Evolutionary conservation across 1,139 yeast genomes (phyloP).

Genomic region (Wickerhamiella infanticola): DNA sequence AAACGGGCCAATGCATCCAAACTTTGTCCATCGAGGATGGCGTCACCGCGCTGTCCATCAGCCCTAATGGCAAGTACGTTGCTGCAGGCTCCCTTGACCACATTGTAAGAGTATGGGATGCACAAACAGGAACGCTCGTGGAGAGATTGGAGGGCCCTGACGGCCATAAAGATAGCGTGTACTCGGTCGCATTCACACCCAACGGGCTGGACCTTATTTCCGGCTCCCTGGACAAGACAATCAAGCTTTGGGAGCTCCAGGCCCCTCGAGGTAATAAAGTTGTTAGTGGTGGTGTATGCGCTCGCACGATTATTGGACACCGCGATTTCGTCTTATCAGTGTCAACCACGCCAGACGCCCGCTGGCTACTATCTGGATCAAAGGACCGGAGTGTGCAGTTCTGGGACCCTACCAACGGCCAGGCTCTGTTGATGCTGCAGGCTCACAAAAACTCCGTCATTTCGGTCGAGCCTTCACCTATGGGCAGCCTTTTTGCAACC

Average conservation of each 20-base stretch:
- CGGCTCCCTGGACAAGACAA: conserved; percentile 91
- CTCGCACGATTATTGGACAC: conserved; percentile 89
- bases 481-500: conserved; percentile 80
- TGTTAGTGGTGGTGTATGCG: conserved; percentile 41
- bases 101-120: conserved; percentile 95
- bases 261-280: conserved; percentile 27
- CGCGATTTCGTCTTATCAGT: conserved; percentile 91
- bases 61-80: conserved; percentile 85
- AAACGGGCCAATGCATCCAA: conserved; percentile 77
- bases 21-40: conserved; percentile 92
- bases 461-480: conserved; percentile 77
- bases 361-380: conserved; percentile 84
- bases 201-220: conserved; percentile 87
- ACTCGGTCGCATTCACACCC: conserved; percentile 86
- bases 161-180: conserved; percentile 94
- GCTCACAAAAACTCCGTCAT: conserved; percentile 96
- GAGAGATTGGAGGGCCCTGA: conserved; percentile 90
- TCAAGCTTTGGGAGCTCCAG: conserved; percentile 84
- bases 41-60: conserved; percentile 92
- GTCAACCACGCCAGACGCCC: conserved; percentile 86
- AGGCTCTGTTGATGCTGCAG: conserved; percentile 87
- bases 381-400: conserved; percentile 94
- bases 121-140: conserved; percentile 71
- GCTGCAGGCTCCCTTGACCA: conserved; percentile 96
- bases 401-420: conserved; percentile 91